Conservation (phyloP, 768 basidiomycete species). For the Clathrus columnatus region DNA sequence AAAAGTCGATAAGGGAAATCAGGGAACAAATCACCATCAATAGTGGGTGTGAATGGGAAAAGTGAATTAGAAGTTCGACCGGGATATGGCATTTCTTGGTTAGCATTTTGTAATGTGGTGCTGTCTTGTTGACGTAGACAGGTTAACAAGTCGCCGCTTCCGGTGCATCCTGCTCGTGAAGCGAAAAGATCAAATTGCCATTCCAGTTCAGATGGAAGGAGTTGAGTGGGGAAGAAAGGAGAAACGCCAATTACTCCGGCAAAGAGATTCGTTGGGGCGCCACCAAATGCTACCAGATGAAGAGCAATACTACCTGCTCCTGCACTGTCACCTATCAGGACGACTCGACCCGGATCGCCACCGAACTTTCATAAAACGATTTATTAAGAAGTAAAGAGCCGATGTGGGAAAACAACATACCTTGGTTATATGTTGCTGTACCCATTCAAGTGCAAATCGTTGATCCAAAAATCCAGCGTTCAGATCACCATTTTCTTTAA, state of each 20-base stretch:
- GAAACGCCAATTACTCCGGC: conserved; percentile 9
- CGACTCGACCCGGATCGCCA: conserved; percentile 14
- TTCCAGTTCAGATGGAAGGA: conserved; percentile 3
- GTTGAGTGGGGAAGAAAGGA: conserved; percentile 9
- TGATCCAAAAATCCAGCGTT: conserved; percentile 36
- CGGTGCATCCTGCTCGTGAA: conserved; percentile 45
- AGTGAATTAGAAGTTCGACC: conserved; percentile 21
- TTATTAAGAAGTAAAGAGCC: not conserved
- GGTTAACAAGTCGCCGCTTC: conserved; percentile 41
- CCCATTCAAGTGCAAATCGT: conserved; percentile 32
- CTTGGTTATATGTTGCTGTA: conserved; percentile 27
- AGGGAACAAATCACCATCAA: conserved; percentile 17
- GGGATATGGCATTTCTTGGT: conserved; percentile 20
- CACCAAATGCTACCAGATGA: conserved; percentile 11
- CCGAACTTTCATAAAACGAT: conserved; percentile 8
- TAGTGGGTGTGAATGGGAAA: conserved; percentile 28
- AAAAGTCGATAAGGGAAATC: conserved; percentile 7
- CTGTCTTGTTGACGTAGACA: conserved; percentile 23
- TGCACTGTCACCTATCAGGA: conserved; percentile 11
- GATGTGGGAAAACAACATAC: conserved; percentile 19
- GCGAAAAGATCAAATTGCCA: conserved; percentile 11
- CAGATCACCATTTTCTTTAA: conserved; percentile 30
- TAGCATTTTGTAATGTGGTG: conserved; percentile 28
- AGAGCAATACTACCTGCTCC: conserved; percentile 13
- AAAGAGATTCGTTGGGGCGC: conserved; percentile 9